Conservation (phyloP, 129 eudicot species). For the Heracleum sosnowskyi region DNA sequence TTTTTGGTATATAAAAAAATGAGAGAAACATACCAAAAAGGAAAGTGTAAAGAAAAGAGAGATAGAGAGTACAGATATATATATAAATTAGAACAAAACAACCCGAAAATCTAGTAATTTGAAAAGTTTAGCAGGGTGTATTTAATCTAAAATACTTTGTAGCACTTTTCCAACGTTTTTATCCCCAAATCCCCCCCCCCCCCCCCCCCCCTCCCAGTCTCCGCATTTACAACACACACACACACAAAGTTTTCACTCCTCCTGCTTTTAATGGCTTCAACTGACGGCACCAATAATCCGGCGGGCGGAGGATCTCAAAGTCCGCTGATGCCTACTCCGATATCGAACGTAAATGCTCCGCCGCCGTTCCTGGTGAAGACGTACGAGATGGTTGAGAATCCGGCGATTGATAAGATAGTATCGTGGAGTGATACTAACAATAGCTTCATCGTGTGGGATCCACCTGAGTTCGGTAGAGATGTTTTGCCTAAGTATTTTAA, state of each 20-base stretch:
- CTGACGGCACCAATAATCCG: background rate
- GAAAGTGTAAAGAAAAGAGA: too few relatives aligned
- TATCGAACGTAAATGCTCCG: background rate
- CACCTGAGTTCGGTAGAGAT: slow-evolving; percentile 18
- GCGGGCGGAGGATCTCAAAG: background rate
- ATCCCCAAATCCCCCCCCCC: background rate
- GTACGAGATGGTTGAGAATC: slow-evolving; percentile 26
- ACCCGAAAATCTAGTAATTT: too few relatives aligned
- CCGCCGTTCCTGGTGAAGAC: slow-evolving; percentile 20
- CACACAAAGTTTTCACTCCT: too few relatives aligned
- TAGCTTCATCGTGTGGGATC: slow-evolving; percentile 29
- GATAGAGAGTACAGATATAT: too few relatives aligned
- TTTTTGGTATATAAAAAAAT: too few relatives aligned
- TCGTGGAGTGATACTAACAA: slow-evolving; percentile 19
- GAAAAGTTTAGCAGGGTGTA: too few relatives aligned
- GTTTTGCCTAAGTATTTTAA: slow-evolving; percentile 9
- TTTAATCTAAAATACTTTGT: too few relatives aligned
- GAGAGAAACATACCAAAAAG: too few relatives aligned
- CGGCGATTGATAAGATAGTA: slow-evolving; percentile 19
- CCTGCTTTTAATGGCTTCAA: too few relatives aligned
- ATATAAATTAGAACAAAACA: too few relatives aligned
- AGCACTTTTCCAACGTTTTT: background rate
- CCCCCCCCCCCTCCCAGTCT: background rate
- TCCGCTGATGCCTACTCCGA: background rate
- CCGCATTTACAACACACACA: slow-evolving; percentile 6